Base-by-base conservation (phyloP, 352 stramenopile genomes). In the Pythium inflatum region DNA sequence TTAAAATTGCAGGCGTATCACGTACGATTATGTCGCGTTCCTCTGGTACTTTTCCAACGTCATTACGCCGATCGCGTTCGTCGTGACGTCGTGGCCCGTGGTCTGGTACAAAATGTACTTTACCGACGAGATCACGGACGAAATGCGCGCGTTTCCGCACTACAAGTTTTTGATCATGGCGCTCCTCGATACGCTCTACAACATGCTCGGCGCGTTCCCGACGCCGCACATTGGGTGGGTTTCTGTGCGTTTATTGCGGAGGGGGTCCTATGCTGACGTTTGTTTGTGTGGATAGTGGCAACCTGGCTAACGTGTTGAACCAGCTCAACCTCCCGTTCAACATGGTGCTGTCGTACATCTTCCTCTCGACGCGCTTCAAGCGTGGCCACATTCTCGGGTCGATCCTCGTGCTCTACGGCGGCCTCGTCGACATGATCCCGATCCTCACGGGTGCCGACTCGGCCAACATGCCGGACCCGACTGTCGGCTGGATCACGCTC, bases 111-210 rank as follows among this genome's bases (percentile, higher is more conserved):
- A 95, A 54, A 74, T 94, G 69, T 89, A 87, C 66, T 93, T 84
- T 59, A 94, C 56, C 88, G 85, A 94, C 68, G 83, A 94, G 70
- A 95, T 95, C 70, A 94, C 89, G 57, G 63, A 66, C 20, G 87
- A 93, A 50, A 96, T 95, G 87, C 81, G 82, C 2, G 62, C 78
- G 31, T 94, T 94, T 68, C 88, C 88, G 25, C 85, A 95, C 72
- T 93, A 93, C 78, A 96, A 95, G 68, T 94, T 89, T 75, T 77
- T 82, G 53, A 83, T 95, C 66, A 94, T 96, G 87, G 87, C 85
- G 56, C 75, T 94, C 22, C 88, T 95, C 28, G 89, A 96, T 73
- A 91, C 85, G 74, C 70, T 92, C 4, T 92, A 87, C 77, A 95
- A 92, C 73, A 73, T 96, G 28, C 75, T 95, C 49, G 76, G 85